phyloP scores from a whole-genome alignment of 305 asterid species.

The Fraxinus dipetala region DNA sequence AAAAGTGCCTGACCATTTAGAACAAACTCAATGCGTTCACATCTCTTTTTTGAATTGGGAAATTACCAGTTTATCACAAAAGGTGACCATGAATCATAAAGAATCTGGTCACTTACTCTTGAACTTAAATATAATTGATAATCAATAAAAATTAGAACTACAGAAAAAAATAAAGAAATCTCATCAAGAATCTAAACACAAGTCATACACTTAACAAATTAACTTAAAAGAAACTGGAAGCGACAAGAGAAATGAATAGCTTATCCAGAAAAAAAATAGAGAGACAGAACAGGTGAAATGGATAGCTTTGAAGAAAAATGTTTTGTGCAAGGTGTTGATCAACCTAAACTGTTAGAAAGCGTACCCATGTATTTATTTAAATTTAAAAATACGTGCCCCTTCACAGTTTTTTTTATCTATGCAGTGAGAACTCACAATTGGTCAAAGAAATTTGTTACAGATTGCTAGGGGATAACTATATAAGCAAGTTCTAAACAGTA shows the following conservation, averaged over 20 bases:
- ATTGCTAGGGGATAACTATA: not conserved
- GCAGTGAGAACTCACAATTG: not conserved
- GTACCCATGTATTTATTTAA: not conserved
- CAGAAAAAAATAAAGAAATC: not conserved
- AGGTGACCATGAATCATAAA: not conserved
- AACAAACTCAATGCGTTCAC: not conserved
- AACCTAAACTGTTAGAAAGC: not conserved
- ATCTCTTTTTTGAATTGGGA: not conserved
- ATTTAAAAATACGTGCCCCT: not conserved
- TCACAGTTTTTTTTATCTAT: not conserved
- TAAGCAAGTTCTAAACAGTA: conserved; percentile 6
- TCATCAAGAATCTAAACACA: not conserved
- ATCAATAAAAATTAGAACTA: not conserved
- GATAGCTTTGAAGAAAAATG: not conserved
- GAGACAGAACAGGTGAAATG: not conserved
- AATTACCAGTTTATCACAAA: not conserved
- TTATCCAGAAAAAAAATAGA: not conserved
- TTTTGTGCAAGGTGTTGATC: not conserved
- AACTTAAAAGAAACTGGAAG: not conserved
- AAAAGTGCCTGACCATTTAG: not conserved
- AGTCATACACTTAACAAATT: not conserved
- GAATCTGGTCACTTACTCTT: not conserved
- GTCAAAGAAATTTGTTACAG: not conserved
- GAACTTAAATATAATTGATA: not conserved
- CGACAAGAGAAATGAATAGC: not conserved